phyloP scores from a whole-genome alignment of 345 rosid species.

The Melaleuca quinquenervia region DNA sequence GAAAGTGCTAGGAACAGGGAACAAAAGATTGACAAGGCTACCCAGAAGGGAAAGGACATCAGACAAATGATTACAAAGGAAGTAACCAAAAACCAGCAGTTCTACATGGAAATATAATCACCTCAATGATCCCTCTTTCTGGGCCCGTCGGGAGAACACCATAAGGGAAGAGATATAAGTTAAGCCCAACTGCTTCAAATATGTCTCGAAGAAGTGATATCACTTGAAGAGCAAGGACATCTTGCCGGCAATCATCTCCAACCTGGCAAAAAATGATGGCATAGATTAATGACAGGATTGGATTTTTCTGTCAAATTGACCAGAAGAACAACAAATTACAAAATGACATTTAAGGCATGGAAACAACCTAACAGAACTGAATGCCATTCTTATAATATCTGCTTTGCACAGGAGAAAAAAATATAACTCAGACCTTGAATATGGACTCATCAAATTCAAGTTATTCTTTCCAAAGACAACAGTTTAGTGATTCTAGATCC shows the following conservation, averaged over 20 bases:
- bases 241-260: constrained; percentile 99
- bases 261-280: constrained; percentile 39
- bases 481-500: neutral
- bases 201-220: constrained; percentile 86
- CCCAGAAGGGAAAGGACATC: neutral
- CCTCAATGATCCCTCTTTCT: constrained; percentile 96
- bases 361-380: neutral
- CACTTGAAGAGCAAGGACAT: constrained; percentile 98
- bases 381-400: neutral
- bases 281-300: neutral
- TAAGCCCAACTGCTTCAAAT: constrained; percentile 78
- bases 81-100: neutral
- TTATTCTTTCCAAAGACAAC: neutral
- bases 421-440: neutral
- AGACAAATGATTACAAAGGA: neutral
- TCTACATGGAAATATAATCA: constrained; percentile 11
- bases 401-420: neutral
- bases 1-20: neutral
- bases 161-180: constrained; percentile 88
- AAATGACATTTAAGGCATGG: neutral
- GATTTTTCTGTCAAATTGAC: neutral
- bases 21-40: neutral
- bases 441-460: neutral
- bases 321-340: neutral
- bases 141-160: constrained; percentile 99